A percentile compares a stretch with the other conserved stretches of the same genome.
phyloP scores from a whole-genome alignment of 257 asterid species.

The Catharanthus roseus region DNA sequence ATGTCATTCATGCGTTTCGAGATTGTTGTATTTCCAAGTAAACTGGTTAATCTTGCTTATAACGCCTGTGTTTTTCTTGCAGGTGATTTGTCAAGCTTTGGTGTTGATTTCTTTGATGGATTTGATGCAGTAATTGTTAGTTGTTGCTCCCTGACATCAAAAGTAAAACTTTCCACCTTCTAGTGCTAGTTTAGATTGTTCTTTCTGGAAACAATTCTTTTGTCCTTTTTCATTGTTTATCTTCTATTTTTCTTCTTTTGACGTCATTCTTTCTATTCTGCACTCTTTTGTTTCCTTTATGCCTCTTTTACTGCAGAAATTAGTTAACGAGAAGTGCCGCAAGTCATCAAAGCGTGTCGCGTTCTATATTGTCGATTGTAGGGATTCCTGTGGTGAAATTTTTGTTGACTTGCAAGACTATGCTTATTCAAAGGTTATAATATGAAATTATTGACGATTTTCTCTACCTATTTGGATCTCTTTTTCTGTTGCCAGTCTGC shows the following conservation, averaged over 20 bases:
- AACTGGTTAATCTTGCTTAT: background rate
- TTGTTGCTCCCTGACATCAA: constrained; percentile 31
- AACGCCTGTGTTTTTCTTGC: constrained; percentile 2
- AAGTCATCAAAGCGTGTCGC: constrained; percentile 65
- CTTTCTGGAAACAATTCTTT: background rate
- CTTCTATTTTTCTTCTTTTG: background rate
- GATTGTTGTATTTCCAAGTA: background rate
- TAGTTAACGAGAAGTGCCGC: constrained; percentile 86
- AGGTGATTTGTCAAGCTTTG: constrained; percentile 41
- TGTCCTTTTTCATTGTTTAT: background rate
- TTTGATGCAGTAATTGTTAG: constrained; percentile 39
- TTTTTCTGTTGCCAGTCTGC: background rate
- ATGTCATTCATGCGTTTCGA: background rate
- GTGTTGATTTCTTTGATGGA: constrained; percentile 32
- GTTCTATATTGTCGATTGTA: constrained; percentile 85
- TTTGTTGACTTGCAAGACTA: constrained; percentile 91
- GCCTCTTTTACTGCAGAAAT: constrained; percentile 49
- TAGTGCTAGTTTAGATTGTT: background rate
- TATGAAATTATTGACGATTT: background rate
- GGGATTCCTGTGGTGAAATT: constrained; percentile 93
- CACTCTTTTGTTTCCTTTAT: constrained; percentile 5
- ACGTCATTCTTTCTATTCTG: background rate
- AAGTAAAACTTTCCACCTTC: constrained; percentile 21
- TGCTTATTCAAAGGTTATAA: constrained; percentile 64
- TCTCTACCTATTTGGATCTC: background rate